Evolutionary conservation across 805 yeast genomes (phyloP), one percentile per base, ranked within the genome.

Genomic region (Ogataea wickerhamii): DNA sequence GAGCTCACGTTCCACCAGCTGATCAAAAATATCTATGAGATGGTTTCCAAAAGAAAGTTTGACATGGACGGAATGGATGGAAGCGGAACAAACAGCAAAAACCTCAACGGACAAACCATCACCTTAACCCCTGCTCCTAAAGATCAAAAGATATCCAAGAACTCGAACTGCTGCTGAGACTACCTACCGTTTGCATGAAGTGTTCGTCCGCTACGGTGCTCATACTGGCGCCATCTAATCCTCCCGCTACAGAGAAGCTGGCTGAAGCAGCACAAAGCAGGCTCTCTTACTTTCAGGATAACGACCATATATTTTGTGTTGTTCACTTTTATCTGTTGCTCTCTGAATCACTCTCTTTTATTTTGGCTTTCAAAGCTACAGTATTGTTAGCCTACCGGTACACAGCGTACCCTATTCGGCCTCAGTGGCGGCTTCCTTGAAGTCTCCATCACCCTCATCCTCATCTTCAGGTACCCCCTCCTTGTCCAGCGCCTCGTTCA

Each of bases 1-100:
- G 98, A 93, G 61, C 73, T 80, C 49, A 89, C 97, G 6, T 93
- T 93, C 76, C 87, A 88, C 61, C 95, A 89, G 63, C 76, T 93
- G 50, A 78, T 93, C 56, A 87, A 89, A 48, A 87, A 91, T 54
- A 93, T 93, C 54, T 89, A 88, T 65, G 95, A 91, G 59, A 83
- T 87, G 94, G 85, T 91, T 54, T 76, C 91, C 45, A 84, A 89
- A 62, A 95, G 88, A 65, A 95, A 87, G 67, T 81, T 87, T 45
- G 95, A 91, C 58, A 76, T 87, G 59, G 84, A 85, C 47, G 95
- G 86, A 52, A 71, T 73, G 49, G 77, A 74, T 36, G 24, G 51
- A 6, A 38, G 38, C 13, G 43, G 47, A 8, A 48, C 44, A 28
- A 46, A 45, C 34, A 66, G 73, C 48, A 79, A 76, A 56, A 88